Evolutionary conservation across 177 flowering plant genomes (phyloP).

Genomic region (Vitis hybrid): DNA sequence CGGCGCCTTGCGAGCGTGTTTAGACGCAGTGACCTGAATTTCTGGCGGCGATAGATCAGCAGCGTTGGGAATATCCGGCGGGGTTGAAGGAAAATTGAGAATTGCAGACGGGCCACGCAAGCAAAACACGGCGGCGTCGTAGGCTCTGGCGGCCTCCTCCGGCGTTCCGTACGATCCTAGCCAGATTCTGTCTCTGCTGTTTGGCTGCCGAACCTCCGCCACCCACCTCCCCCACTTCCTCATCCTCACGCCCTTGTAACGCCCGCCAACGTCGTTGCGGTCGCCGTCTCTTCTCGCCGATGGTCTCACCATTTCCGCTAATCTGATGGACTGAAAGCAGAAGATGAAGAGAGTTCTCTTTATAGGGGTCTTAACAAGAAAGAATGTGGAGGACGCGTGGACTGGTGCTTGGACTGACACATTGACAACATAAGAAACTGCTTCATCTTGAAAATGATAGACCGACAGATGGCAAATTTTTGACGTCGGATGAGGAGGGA

Average conservation of each 20-base stretch:
- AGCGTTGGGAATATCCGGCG: slow-evolving; percentile 23
- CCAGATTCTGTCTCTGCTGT: slow-evolving; percentile 36
- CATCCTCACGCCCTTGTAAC: slow-evolving; percentile 35
- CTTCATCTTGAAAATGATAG: too few species aligned
- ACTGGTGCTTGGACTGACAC: too few species aligned
- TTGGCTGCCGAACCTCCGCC: slow-evolving; percentile 33
- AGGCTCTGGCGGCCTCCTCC: slow-evolving; percentile 22
- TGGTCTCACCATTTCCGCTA: not conserved
- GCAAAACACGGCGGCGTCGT: slow-evolving; percentile 30
- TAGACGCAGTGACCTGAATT: slow-evolving; percentile 25
- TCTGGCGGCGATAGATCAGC: slow-evolving; percentile 14
- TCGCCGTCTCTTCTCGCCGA: not conserved
- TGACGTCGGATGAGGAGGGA: too few species aligned
- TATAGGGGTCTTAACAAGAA: too few species aligned
- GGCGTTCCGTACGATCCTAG: slow-evolving; percentile 30
- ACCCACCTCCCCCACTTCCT: slow-evolving; percentile 44
- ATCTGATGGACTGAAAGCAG: too few species aligned
- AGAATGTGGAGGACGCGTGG: too few species aligned
- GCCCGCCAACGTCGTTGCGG: not conserved
- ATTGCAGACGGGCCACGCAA: slow-evolving; percentile 26
- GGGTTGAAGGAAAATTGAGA: slow-evolving; percentile 28
- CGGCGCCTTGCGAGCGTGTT: slow-evolving; percentile 15
- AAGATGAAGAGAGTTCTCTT: too few species aligned
- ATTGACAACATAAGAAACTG: too few species aligned
- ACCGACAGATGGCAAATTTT: too few species aligned